phyloP scores from a whole-genome alignment of 306 rosid species.

The Chamaecrista fasciculata region DNA sequence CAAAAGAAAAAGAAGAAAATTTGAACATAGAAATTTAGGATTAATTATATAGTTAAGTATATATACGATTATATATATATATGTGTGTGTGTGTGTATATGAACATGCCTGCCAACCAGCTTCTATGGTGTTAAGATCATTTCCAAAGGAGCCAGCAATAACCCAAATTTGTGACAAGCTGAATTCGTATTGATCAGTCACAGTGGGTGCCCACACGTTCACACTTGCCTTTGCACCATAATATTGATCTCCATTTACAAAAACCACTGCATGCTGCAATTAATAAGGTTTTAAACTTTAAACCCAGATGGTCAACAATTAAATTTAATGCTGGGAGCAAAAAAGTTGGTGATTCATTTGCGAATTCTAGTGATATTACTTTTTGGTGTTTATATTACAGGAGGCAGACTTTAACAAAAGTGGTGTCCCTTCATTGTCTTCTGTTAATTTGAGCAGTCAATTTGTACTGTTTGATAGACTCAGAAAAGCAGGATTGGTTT shows the following conservation, averaged over 20 bases:
- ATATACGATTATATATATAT: too few relatives aligned
- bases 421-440: conserved; percentile 34
- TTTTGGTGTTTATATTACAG: conserved; percentile 21
- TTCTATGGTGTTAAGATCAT: conserved; percentile 92
- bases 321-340: too few relatives aligned
- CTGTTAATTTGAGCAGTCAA: conserved; percentile 17
- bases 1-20: too few relatives aligned
- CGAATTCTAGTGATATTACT: too few relatives aligned
- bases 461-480: conserved; percentile 18
- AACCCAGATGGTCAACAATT: conserved; percentile 5
- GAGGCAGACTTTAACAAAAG: conserved; percentile 27
- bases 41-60: too few relatives aligned
- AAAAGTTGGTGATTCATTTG: too few relatives aligned
- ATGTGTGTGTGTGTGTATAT: too few relatives aligned
- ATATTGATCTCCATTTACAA: conserved; percentile 90
- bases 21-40: too few relatives aligned
- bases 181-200: conserved; percentile 77
- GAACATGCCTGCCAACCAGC: conserved; percentile 99
- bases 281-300: neutral
- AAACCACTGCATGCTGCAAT: conserved; percentile 94
- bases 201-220: conserved; percentile 85
- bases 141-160: conserved; percentile 88
- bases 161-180: conserved; percentile 98
- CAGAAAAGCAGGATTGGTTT: conserved; percentile 23
- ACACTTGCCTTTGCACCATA: conserved; percentile 95